Evolutionary conservation across 148 eudicot species (phyloP).

Genomic region (Heliamphora exappendiculata): DNA sequence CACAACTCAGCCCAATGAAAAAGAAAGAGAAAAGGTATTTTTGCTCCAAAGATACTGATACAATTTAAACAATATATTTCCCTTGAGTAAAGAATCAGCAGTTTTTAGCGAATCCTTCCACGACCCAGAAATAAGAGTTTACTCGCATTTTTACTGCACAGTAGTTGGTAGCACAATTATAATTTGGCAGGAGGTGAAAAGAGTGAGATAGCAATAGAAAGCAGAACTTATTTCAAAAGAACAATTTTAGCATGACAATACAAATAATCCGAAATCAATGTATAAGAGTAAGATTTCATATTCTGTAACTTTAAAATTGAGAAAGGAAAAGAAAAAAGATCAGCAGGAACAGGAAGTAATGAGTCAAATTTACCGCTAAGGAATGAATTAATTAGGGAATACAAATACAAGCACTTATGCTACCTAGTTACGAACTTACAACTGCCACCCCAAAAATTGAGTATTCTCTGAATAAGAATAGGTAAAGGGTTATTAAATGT

Average conservation of each 20-base stretch:
- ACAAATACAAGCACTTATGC: neutral
- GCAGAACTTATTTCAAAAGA: too few species aligned
- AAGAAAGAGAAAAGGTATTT: neutral
- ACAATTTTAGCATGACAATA: too few species aligned
- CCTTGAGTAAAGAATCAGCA: neutral
- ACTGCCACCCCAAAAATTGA: neutral
- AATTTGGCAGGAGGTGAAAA: neutral
- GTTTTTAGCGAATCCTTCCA: neutral
- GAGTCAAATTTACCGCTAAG: neutral
- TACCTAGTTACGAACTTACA: neutral
- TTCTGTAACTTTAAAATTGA: too few species aligned
- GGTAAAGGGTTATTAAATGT: too few species aligned
- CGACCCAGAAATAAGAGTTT: neutral
- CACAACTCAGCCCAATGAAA: neutral
- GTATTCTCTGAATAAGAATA: neutral
- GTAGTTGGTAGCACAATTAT: neutral
- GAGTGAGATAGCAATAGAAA: too few species aligned
- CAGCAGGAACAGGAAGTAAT: neutral
- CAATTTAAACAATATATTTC: neutral
- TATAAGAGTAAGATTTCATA: neutral
- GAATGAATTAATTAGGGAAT: neutral
- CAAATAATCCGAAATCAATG: neutral
- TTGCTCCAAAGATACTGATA: neutral
- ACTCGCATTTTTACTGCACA: neutral
- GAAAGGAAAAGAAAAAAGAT: neutral